Base-by-base conservation (phyloP, 352 stramenopile genomes). In the Globisporangium radiosum region DNA sequence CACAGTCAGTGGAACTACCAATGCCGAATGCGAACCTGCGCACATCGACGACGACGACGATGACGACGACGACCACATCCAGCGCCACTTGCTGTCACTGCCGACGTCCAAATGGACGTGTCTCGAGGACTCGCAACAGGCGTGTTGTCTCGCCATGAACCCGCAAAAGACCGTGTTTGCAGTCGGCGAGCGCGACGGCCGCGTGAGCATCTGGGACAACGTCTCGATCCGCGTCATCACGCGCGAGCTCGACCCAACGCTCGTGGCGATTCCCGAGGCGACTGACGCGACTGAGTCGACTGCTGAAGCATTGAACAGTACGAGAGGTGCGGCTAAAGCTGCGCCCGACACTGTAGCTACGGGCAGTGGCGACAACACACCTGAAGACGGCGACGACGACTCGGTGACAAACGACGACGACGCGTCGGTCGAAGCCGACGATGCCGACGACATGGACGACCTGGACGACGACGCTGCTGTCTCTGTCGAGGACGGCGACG, bases 161-260 rank as follows among this genome's bases (percentile, higher is more conserved):
- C 62, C 74, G 0, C 70, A 70, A 13, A 66, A 81, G 40, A 88
- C 78, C 45, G 59, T 94, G 52, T 62, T 92, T 11, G 83, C 81
- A 6, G 80, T 94, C 33, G 85, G 85, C 49, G 82, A 92, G 64
- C 83, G 82, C 42, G 85, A 91, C 40, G 85, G 85, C 5, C 75
- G 83, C 47, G 70, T 94, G n/a, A 90, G 73, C 8, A 76, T 94
- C 36, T 94, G 85, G 85, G 85, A 94, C 65, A 92, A 90, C 57
- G 84, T 80, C 37, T 85, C 73, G 7, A 77, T 94, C 13, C 81
- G 78, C 33, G 81, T 88, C 37, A 87, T 92, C 64, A 90, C 78
- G 47, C 76, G 81, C 3, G 81, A 92, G 61, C 68, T 94, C 51
- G 81, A 92, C 45, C 85, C 85, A 42, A 88, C 81, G 48, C 65